Evolutionary conservation across 2,329 filamentous ascomycete genomes (phyloP), one percentile per base, ranked within the genome.

Genomic region (Aspergillus sergii): DNA sequence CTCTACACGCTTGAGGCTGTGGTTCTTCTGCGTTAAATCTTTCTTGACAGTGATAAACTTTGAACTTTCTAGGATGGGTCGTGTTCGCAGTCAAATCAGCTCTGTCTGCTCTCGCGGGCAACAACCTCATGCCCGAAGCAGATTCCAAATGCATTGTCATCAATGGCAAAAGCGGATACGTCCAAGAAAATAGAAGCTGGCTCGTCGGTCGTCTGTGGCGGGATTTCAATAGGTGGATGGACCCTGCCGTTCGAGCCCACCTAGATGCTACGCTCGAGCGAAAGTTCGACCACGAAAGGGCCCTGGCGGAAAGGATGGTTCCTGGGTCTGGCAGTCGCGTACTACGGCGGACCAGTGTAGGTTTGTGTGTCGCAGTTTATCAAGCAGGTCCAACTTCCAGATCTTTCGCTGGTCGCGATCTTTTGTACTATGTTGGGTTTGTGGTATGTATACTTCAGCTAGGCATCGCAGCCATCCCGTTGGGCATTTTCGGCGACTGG

Each of bases 151-250:
- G 36, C 36, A 16, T 39, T 16, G 73, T 82, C 21, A 76, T 81
- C 56, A 80, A 81, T 62, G 68, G 66, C 7, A 66, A 71, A 23
- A 78, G 67, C 19, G 77, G 80, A 1, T 78, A 79, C 62, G 68
- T 69, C 6, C 72, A 79, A 1, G 70, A 75, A 3, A 83, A 83
- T 59, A 70, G 71, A 14, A 75, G 69, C 23, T 84, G 81, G 81
- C 69, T 83, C 5, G 67, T 84, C 11, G 81, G 80, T 0, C 72
- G 81, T 0, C 71, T 83, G 0, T 63, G 82, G 8, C 71, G 81
- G 30, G 81, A 83, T 65, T 78, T 75, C 39, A 76, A 81, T 68
- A 61, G 56, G 39, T 78, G 74, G 73, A 70, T 66, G 65, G 66
- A 63, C 30, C 30, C 30, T 30, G 30, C 30, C 30, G 30, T 30